Conservation (phyloP, 805 yeast species). For the Candida ovalis region DNA sequence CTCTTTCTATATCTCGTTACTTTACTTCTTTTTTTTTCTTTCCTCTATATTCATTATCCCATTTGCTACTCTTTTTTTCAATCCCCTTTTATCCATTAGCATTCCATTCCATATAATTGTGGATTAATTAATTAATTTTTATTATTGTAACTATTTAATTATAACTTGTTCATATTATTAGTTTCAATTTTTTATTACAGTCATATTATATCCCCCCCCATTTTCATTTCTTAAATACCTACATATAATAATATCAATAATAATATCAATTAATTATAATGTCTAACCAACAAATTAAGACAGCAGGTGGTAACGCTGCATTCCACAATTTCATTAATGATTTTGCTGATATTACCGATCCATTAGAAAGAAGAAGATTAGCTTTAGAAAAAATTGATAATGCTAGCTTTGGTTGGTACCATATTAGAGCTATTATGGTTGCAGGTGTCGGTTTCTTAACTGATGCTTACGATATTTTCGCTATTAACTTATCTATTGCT, state of each 20-base stretch:
- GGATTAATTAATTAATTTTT: too few species aligned
- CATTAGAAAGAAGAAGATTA: slow-evolving; percentile 80
- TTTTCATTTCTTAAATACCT: too few species aligned
- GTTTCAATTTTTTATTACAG: too few species aligned
- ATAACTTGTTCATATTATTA: too few species aligned
- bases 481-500: slow-evolving; percentile 76
- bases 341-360: slow-evolving; percentile 79
- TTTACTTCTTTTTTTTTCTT: background rate
- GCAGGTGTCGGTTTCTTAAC: slow-evolving; percentile 95
- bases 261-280: too few species aligned
- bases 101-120: too few species aligned
- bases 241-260: too few species aligned
- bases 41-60: background rate
- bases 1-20: background rate
- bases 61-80: too few species aligned
- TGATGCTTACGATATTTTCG: slow-evolving; percentile 89
- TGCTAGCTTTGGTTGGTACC: slow-evolving; percentile 79
- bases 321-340: slow-evolving; percentile 80
- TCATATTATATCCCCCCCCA: too few species aligned
- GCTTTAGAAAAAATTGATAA: slow-evolving; percentile 82
- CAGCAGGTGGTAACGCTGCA: slow-evolving; percentile 79
- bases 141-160: too few species aligned
- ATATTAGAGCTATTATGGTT: slow-evolving; percentile 73
- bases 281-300: slow-evolving; percentile 20
- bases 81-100: too few species aligned